A percentile compares a stretch with the other conserved stretches of the same genome.
phyloP scores from a whole-genome alignment of 1,284 basidiomycete genomes.

The Apiotrichum gracile region DNA sequence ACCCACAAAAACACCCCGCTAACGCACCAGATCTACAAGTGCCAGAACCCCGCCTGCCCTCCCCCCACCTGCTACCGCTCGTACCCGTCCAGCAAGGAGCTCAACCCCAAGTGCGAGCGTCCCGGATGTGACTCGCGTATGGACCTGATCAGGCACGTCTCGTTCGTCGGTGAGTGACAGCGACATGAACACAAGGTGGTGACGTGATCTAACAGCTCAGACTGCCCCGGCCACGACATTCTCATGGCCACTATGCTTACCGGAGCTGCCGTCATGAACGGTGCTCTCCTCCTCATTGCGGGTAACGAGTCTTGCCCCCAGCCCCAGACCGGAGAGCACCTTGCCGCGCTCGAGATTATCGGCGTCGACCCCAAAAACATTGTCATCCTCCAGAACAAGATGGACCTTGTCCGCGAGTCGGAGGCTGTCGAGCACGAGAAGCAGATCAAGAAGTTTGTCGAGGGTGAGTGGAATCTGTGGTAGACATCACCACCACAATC shows the following conservation, averaged over 20 bases:
- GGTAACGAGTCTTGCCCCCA: conserved; percentile 98
- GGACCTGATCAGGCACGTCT: conserved; percentile 87
- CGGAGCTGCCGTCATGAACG: conserved; percentile 99
- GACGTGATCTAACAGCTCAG: neutral
- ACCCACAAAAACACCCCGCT: neutral
- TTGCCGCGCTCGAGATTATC: conserved; percentile 99
- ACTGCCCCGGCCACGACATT: conserved; percentile 77
- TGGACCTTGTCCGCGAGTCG: conserved; percentile 86
- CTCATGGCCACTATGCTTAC: conserved; percentile 99
- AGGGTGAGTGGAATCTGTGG: too few relatives aligned
- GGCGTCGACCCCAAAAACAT: conserved; percentile 82
- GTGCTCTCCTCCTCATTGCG: conserved; percentile 87
- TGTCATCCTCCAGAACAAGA: conserved; percentile 97
- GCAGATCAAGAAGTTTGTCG: conserved; percentile 86
- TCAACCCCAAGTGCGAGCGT: conserved; percentile 84
- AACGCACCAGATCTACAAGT: conserved; percentile 82
- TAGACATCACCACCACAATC: too few relatives aligned
- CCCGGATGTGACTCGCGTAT: conserved; percentile 85
- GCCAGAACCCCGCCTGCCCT: conserved; percentile 85
- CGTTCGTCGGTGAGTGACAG: conserved; percentile 61
- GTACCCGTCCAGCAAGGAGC: conserved; percentile 90
- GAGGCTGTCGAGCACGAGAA: conserved; percentile 90
- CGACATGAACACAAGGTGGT: too few relatives aligned
- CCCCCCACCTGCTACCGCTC: conserved; percentile 90
- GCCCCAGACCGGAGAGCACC: conserved; percentile 96